phyloP scores from a whole-genome alignment of 2,329 filamentous ascomycete genomes.

The Microsporum canis region DNA sequence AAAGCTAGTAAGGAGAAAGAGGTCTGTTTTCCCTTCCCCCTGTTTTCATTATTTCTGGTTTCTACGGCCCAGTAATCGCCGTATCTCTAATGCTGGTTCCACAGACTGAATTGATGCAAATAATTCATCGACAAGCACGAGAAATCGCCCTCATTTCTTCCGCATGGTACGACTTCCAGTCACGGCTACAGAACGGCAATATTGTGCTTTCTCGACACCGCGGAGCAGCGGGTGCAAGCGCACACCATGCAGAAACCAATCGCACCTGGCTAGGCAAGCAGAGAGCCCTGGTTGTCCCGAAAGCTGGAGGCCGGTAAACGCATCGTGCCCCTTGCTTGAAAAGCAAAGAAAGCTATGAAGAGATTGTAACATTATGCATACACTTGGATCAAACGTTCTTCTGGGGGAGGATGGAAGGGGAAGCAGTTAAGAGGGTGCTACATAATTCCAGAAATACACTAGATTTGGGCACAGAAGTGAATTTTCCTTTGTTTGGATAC shows the following conservation, averaged over 20 bases:
- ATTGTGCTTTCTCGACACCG: constrained; percentile 32
- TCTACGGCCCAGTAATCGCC: neutral
- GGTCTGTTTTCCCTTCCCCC: constrained; percentile 20
- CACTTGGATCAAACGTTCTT: neutral
- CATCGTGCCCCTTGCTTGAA: neutral
- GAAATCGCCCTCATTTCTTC: constrained; percentile 37
- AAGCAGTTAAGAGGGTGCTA: neutral
- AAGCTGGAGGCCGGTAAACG: neutral
- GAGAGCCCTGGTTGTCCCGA: constrained; percentile 30
- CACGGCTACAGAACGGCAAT: constrained; percentile 35
- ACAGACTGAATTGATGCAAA: constrained; percentile 31
- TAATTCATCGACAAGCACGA: constrained; percentile 31
- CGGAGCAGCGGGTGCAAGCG: constrained; percentile 20
- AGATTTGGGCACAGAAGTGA: neutral
- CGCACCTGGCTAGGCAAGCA: constrained; percentile 37
- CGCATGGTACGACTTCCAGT: constrained; percentile 39
- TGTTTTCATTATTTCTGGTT: neutral
- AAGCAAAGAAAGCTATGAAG: neutral
- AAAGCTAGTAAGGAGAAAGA: constrained; percentile 31
- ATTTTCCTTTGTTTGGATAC: constrained; percentile 3
- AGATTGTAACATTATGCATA: constrained; percentile 3
- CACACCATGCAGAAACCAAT: constrained; percentile 27
- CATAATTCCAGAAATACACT: neutral
- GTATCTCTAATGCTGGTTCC: neutral
- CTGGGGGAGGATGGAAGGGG: neutral